Percentiles rank a stretch among this genome's conserved stretches.
These are phyloP conservation scores for Sclerotinia minor DNA, from an alignment of 2,329 filamentous ascomycete genomes.

Conservation along the genomic window DNA sequence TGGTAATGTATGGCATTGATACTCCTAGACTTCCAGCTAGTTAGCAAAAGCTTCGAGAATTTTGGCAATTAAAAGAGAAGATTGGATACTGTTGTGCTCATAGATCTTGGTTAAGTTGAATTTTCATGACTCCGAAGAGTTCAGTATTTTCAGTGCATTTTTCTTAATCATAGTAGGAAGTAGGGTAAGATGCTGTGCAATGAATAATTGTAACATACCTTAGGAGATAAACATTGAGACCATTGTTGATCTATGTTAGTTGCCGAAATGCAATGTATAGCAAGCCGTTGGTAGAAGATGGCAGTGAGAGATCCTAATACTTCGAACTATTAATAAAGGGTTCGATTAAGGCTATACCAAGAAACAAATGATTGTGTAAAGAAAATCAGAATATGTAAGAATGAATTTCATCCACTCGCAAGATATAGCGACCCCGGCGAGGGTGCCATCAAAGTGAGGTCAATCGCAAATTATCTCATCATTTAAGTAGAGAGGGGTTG, in stretches of 20 bases:
- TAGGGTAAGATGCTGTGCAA: background rate
- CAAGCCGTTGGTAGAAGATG: background rate
- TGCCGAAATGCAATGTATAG: background rate
- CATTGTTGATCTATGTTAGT: conserved; percentile 1
- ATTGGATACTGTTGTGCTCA: conserved; percentile 34
- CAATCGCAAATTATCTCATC: conserved; percentile 99
- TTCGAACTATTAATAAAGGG: conserved; percentile 11
- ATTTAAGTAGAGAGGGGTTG: conserved; percentile 47
- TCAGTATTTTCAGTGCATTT: conserved; percentile 45
- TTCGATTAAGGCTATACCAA: background rate
- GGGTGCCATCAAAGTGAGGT: conserved; percentile 79
- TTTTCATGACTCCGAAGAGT: conserved; percentile 40
- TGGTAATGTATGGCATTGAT: too few species aligned
- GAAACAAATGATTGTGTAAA: conserved; percentile 20
- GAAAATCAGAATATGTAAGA: conserved; percentile 98
- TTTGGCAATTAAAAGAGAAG: background rate
- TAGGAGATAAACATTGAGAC: background rate
- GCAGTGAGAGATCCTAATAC: background rate
- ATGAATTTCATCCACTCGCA: conserved; percentile 79
- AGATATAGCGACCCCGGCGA: conserved; percentile 88
- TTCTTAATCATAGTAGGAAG: conserved; percentile 41
- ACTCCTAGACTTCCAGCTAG: background rate
- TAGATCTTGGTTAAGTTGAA: conserved; percentile 44
- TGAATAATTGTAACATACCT: conserved; percentile 5
- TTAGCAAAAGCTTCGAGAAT: conserved; percentile 1